Percentiles rank a stretch among this genome's conserved stretches.
phyloP scores from a whole-genome alignment of 768 basidiomycete species.

The Tricholoma furcatifolium region DNA sequence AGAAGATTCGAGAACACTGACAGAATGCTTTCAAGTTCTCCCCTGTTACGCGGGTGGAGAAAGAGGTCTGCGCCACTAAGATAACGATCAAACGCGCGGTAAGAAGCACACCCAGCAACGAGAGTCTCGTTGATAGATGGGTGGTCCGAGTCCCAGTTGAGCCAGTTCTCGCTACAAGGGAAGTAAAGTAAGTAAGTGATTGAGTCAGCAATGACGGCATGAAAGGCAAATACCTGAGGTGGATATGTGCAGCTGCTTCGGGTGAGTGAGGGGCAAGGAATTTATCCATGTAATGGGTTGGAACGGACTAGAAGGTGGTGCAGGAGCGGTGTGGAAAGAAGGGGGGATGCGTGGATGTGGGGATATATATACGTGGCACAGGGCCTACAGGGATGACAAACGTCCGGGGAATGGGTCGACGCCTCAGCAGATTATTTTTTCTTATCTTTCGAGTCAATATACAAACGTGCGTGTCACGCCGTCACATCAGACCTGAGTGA shows the following conservation, averaged over 20 bases:
- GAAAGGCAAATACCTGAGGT: slow-evolving; percentile 54
- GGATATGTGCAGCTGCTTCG: slow-evolving; percentile 70
- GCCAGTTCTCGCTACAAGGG: slow-evolving; percentile 70
- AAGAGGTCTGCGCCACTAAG: slow-evolving; percentile 70
- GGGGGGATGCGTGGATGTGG: slow-evolving; percentile 11
- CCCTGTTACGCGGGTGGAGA: slow-evolving; percentile 60
- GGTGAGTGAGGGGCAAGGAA: slow-evolving; percentile 73
- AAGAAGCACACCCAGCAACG: slow-evolving; percentile 77
- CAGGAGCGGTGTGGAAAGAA: slow-evolving; percentile 8
- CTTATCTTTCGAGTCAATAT: slow-evolving; percentile 15
- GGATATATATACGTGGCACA: slow-evolving; percentile 16
- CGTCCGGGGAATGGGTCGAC: slow-evolving; percentile 29
- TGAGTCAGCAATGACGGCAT: background rate
- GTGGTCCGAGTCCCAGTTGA: slow-evolving; percentile 69
- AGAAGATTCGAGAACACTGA: slow-evolving; percentile 31
- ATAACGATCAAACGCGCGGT: slow-evolving; percentile 75
- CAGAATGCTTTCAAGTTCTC: slow-evolving; percentile 73
- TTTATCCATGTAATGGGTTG: slow-evolving; percentile 55
- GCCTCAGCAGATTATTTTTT: slow-evolving; percentile 8
- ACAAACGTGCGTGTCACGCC: slow-evolving; percentile 26
- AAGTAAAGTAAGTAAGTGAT: slow-evolving; percentile 10
- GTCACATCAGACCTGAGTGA: slow-evolving; percentile 10
- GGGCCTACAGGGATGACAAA: slow-evolving; percentile 10
- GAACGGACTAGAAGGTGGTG: slow-evolving; percentile 12
- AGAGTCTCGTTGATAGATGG: slow-evolving; percentile 71